Percentiles rank a stretch among this genome's conserved stretches.
Conservation (phyloP, 1,284 basidiomycete genomes). For the Coniophora puteana region DNA sequence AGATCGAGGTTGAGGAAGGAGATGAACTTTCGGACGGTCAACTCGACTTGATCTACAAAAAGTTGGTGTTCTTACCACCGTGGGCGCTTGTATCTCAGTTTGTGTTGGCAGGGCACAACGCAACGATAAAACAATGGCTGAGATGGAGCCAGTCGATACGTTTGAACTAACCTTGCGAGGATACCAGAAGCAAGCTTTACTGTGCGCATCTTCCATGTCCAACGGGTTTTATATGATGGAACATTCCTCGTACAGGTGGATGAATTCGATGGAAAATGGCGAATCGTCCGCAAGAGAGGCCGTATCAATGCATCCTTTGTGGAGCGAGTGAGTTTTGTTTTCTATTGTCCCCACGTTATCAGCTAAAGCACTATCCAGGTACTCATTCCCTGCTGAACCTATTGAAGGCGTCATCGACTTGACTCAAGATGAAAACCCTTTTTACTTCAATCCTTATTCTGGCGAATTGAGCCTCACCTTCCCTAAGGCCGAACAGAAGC, state of each 20-base stretch:
- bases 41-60: slow-evolving; percentile 77
- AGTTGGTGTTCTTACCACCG: slow-evolving; percentile 36
- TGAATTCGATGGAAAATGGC: slow-evolving; percentile 84
- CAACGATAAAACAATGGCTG: slow-evolving; percentile 72
- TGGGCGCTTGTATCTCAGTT: neutral
- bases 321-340: slow-evolving; percentile 74
- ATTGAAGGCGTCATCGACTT: slow-evolving; percentile 57
- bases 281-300: slow-evolving; percentile 67
- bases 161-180: slow-evolving; percentile 80
- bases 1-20: slow-evolving; percentile 70
- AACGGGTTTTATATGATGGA: neutral
- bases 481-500: slow-evolving; percentile 76
- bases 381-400: slow-evolving; percentile 61
- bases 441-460: slow-evolving; percentile 92
- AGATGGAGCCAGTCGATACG: slow-evolving; percentile 79
- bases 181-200: slow-evolving; percentile 94
- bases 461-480: slow-evolving; percentile 91
- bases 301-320: slow-evolving; percentile 86
- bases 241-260: slow-evolving; percentile 66
- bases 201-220: slow-evolving; percentile 34
- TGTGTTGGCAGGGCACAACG: slow-evolving; percentile 69
- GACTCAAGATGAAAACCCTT: slow-evolving; percentile 64
- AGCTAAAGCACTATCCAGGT: slow-evolving; percentile 44
- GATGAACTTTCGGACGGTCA: slow-evolving; percentile 80
- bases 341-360: slow-evolving; percentile 4